Percentiles rank a stretch among this genome's conserved stretches.
These are phyloP conservation scores for Atkinsonella hypoxylon DNA, from an alignment of 2,329 filamentous ascomycete species.

Conservation along the genomic window DNA sequence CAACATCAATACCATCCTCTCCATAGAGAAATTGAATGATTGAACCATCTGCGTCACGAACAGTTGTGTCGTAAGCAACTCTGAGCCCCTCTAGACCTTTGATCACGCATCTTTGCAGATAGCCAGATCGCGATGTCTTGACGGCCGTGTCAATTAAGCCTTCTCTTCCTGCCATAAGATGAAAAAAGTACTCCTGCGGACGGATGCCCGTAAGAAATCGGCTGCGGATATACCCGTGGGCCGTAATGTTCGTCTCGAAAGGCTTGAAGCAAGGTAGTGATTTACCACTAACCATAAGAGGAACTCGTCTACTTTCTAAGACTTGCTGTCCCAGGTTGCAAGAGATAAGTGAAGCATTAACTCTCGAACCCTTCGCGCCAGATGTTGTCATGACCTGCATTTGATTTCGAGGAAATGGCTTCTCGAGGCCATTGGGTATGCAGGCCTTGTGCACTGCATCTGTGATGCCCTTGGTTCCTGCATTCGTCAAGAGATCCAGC, in stretches of 20 bases:
- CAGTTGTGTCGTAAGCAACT: constrained; percentile 87
- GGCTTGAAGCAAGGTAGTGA: constrained; percentile 87
- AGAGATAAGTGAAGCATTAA: constrained; percentile 96
- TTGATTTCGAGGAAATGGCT: constrained; percentile 90
- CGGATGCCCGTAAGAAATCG: constrained; percentile 97
- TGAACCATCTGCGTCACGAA: constrained; percentile 85
- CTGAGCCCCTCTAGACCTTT: constrained; percentile 96
- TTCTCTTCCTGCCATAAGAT: constrained; percentile 98
- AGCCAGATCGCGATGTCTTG: constrained; percentile 94
- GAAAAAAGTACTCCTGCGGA: constrained; percentile 97
- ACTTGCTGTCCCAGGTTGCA: constrained; percentile 96
- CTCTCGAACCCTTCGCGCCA: constrained; percentile 81
- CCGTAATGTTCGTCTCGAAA: constrained; percentile 78
- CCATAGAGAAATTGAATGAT: constrained; percentile 94
- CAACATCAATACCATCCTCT: constrained; percentile 77
- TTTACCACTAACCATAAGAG: constrained; percentile 96
- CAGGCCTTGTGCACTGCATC: constrained; percentile 67
- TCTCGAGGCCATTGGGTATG: constrained; percentile 71
- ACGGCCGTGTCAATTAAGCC: constrained; percentile 98
- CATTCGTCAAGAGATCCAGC: constrained; percentile 80
- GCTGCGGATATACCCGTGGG: constrained; percentile 86
- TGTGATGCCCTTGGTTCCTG: constrained; percentile 56
- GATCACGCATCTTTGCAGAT: constrained; percentile 91
- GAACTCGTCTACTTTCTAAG: constrained; percentile 86
- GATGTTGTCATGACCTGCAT: constrained; percentile 99